phyloP scores from a whole-genome alignment of 2,329 filamentous ascomycete genomes.

The Diaporthe sp. region DNA sequence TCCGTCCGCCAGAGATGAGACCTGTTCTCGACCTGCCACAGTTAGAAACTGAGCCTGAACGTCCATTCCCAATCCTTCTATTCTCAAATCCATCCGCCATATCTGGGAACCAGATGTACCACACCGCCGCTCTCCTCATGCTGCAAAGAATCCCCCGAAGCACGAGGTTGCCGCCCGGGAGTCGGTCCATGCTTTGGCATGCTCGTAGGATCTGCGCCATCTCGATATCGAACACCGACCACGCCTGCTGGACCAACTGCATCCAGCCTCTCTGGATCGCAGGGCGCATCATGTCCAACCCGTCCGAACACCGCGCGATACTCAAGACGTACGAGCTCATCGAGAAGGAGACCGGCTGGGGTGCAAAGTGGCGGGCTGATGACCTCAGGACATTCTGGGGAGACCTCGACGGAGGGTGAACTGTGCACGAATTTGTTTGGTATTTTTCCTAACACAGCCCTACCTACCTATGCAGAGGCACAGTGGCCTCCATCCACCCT shows the following conservation, averaged over 20 bases:
- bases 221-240: slow-evolving; percentile 67
- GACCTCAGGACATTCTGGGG: slow-evolving; percentile 26
- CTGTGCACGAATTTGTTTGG: background rate
- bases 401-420: slow-evolving; percentile 22
- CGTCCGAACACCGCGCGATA: slow-evolving; percentile 50
- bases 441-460: slow-evolving; percentile 43
- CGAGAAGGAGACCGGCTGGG: slow-evolving; percentile 31
- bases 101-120: slow-evolving; percentile 69
- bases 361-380: slow-evolving; percentile 26
- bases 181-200: slow-evolving; percentile 65
- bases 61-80: slow-evolving; percentile 65
- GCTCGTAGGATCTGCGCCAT: slow-evolving; percentile 69
- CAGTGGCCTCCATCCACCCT: slow-evolving; percentile 71
- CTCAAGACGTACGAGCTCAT: slow-evolving; percentile 31
- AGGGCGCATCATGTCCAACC: slow-evolving; percentile 66
- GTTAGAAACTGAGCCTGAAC: slow-evolving; percentile 45
- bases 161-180: slow-evolving; percentile 42
- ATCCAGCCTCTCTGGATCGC: slow-evolving; percentile 71
- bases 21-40: slow-evolving; percentile 57
- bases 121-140: slow-evolving; percentile 67
- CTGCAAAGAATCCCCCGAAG: slow-evolving; percentile 57
- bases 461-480: slow-evolving; percentile 44
- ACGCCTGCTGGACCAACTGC: slow-evolving; percentile 69
- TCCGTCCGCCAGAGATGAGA: slow-evolving; percentile 61
- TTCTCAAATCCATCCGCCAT: slow-evolving; percentile 68